A percentile compares a stretch with the other conserved stretches of the same genome.
Evolutionary conservation across 768 basidiomycete species (phyloP).

Genomic region (Phanerodontia chrysosporium): DNA sequence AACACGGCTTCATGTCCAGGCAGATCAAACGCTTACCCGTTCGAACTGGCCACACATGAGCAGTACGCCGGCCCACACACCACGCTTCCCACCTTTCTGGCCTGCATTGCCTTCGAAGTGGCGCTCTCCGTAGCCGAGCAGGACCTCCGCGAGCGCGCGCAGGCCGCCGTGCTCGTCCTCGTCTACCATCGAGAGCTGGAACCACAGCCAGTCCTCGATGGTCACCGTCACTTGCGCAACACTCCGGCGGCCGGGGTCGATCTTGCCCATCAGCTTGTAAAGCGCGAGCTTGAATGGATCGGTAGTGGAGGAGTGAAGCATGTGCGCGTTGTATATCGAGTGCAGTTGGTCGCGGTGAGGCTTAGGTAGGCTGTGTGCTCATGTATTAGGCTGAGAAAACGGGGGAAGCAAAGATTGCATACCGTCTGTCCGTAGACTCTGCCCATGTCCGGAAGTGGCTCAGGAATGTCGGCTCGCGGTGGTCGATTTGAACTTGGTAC

Average conservation of each 20-base stretch:
- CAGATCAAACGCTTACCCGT: conserved; percentile 52
- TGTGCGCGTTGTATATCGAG: conserved; percentile 77
- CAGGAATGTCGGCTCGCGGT: conserved; percentile 79
- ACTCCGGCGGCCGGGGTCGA: conserved; percentile 77
- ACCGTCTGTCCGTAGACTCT: conserved; percentile 77
- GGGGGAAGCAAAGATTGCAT: conserved; percentile 25
- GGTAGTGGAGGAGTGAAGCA: conserved; percentile 80
- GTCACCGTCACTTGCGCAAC: conserved; percentile 84
- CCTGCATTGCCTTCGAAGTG: conserved; percentile 71
- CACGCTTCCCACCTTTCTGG: conserved; percentile 54
- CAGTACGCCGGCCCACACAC: conserved; percentile 79
- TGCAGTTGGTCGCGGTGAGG: conserved; percentile 77
- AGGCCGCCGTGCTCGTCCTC: conserved; percentile 81
- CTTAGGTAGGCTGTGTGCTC: conserved; percentile 53
- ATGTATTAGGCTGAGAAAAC: neutral
- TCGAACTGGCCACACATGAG: conserved; percentile 95
- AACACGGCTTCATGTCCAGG: neutral
- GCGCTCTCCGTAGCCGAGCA: conserved; percentile 74
- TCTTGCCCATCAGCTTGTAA: conserved; percentile 92
- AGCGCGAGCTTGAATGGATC: conserved; percentile 96
- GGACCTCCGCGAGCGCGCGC: conserved; percentile 66
- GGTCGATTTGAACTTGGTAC: conserved; percentile 66
- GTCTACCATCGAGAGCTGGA: conserved; percentile 88
- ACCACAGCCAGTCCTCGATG: conserved; percentile 98
- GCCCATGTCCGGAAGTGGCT: conserved; percentile 81